Conservation (phyloP, 208 protist species). For the Trypanosoma caninum region DNA sequence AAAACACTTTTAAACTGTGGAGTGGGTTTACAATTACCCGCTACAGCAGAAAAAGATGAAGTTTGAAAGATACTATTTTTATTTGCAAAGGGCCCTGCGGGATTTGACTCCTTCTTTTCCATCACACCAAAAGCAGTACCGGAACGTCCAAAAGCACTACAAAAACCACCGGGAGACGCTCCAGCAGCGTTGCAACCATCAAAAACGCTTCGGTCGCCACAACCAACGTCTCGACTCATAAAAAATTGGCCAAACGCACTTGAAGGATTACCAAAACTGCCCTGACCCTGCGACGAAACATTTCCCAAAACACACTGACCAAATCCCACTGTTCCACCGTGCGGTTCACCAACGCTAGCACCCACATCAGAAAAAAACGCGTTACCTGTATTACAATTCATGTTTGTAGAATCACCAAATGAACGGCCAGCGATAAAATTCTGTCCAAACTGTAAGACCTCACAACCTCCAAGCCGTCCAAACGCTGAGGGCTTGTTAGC, state of each 20-base stretch:
- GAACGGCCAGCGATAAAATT: neutral
- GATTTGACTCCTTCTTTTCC: too few species aligned
- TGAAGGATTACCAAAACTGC: conserved; percentile 9
- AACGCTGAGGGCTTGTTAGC: neutral
- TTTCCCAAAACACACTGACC: neutral
- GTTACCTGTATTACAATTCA: neutral
- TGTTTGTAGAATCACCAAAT: neutral
- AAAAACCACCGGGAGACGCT: neutral
- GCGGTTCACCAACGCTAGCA: neutral
- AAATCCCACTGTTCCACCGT: conserved; percentile 2
- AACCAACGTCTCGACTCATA: too few species aligned
- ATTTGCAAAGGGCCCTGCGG: too few species aligned
- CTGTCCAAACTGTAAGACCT: neutral
- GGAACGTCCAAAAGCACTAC: conserved; percentile 10
- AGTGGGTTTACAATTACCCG: conserved; percentile 36
- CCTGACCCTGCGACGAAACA: conserved; percentile 6
- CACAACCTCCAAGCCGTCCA: neutral
- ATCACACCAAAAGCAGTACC: too few species aligned
- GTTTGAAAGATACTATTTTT: too few species aligned
- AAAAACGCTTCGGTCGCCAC: neutral
- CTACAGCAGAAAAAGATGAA: conserved; percentile 38
- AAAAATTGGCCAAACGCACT: conserved; percentile 1
- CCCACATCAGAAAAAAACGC: neutral
- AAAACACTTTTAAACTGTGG: conserved; percentile 46
- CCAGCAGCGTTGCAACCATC: neutral